A percentile compares a stretch with the other conserved stretches of the same genome.
These are phyloP conservation scores for Blastobotrys attinorum DNA, from an alignment of 805 yeast species.

Conservation along the genomic window DNA sequence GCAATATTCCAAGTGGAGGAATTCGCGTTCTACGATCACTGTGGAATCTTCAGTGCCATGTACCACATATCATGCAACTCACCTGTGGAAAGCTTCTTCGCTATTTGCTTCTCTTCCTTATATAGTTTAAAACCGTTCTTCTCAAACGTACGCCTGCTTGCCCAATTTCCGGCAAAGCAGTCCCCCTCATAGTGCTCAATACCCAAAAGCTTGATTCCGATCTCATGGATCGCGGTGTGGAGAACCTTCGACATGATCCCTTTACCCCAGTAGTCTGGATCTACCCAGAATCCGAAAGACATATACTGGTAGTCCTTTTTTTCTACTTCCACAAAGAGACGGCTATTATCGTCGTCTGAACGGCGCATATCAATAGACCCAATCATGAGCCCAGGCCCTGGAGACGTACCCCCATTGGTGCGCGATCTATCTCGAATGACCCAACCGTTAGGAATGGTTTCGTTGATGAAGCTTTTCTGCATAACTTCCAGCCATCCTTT, in stretches of 20 bases:
- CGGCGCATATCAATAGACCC: conserved; percentile 13
- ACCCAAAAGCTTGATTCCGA: conserved; percentile 7
- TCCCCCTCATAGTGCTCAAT: conserved; percentile 9
- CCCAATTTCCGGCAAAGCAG: conserved; percentile 12
- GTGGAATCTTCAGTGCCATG: too few relatives aligned
- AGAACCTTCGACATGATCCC: conserved; percentile 15
- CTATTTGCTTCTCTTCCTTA: too few relatives aligned
- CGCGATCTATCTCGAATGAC: conserved; percentile 12
- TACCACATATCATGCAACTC: too few relatives aligned
- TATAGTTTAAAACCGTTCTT: conserved; percentile 13
- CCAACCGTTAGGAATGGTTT: background rate
- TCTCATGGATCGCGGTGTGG: conserved; percentile 4
- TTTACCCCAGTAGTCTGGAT: conserved; percentile 13
- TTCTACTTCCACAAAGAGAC: background rate
- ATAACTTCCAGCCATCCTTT: too few relatives aligned
- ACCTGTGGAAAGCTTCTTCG: too few relatives aligned
- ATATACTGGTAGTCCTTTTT: conserved; percentile 5
- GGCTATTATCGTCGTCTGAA: background rate
- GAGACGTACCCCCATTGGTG: too few relatives aligned
- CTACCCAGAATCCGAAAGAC: conserved; percentile 15
- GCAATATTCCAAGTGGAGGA: too few relatives aligned
- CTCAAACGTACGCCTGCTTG: conserved; percentile 15
- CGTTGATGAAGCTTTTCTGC: background rate
- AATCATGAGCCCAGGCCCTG: conserved; percentile 4
- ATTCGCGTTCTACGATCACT: too few relatives aligned